phyloP scores from a whole-genome alignment of 2,329 filamentous ascomycete genomes.

The Cladosporium sp. region DNA sequence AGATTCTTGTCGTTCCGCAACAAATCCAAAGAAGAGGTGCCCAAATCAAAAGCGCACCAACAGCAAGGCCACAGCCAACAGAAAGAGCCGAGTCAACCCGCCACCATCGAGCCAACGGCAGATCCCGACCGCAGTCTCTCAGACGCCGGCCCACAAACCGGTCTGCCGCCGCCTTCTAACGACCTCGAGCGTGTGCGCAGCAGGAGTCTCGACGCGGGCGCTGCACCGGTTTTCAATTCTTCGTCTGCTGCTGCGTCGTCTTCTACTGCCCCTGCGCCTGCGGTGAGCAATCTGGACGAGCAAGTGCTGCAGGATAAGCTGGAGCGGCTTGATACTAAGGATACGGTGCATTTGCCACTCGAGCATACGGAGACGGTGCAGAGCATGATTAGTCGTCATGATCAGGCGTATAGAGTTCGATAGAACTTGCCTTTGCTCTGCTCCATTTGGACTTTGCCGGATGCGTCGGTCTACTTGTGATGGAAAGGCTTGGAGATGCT shows the following conservation, averaged over 20 bases:
- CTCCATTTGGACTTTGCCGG: not conserved
- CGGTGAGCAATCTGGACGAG: conserved; percentile 5
- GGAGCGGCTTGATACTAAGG: conserved; percentile 32
- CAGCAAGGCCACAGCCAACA: conserved; percentile 20
- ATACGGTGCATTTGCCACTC: conserved; percentile 30
- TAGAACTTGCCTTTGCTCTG: not conserved
- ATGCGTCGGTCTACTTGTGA: not conserved
- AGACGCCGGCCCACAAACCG: conserved; percentile 26
- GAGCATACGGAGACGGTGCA: conserved; percentile 36
- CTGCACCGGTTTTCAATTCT: not conserved
- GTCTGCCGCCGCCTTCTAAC: not conserved
- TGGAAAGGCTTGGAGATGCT: not conserved
- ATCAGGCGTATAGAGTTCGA: conserved; percentile 32
- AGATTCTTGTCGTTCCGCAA: conserved; percentile 30
- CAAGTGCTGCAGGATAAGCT: conserved; percentile 17
- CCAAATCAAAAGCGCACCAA: conserved; percentile 15
- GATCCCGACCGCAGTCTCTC: conserved; percentile 33
- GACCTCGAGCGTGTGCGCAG: conserved; percentile 22
- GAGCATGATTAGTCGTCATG: conserved; percentile 44
- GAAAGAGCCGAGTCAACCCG: conserved; percentile 16
- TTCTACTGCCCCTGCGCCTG: not conserved
- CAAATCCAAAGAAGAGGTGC: conserved; percentile 18
- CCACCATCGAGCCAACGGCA: conserved; percentile 20
- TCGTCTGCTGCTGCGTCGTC: not conserved
- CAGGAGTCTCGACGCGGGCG: conserved; percentile 25